phyloP scores from a whole-genome alignment of 2,329 filamentous ascomycete species.

The Pseudogymnoascus sp. region DNA sequence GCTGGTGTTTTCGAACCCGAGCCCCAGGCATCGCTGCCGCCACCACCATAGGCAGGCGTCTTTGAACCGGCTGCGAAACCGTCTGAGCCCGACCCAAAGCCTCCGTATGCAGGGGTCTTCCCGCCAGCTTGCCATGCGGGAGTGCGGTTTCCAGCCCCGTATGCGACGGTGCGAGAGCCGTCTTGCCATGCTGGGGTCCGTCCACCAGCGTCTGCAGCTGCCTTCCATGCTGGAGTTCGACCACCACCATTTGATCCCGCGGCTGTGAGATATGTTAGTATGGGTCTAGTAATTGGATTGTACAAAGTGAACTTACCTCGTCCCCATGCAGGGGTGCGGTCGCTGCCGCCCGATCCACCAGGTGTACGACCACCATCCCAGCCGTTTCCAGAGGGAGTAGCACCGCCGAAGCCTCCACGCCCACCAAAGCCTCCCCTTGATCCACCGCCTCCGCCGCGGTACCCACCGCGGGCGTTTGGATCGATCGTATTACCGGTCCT shows the following conservation, averaged over 20 bases:
- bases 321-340: slow-evolving; percentile 71
- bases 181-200: slow-evolving; percentile 63
- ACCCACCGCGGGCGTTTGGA: slow-evolving; percentile 44
- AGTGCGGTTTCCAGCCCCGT: slow-evolving; percentile 63
- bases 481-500: slow-evolving; percentile 71
- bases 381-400: slow-evolving; percentile 38
- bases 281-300: not conserved
- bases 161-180: slow-evolving; percentile 59
- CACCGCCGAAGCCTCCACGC: slow-evolving; percentile 39
- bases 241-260: slow-evolving; percentile 48
- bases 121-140: slow-evolving; percentile 72
- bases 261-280: slow-evolving; percentile 31
- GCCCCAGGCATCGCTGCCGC: slow-evolving; percentile 50
- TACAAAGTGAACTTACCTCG: slow-evolving; percentile 46
- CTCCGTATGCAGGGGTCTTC: slow-evolving; percentile 53
- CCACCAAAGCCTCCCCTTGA: slow-evolving; percentile 34
- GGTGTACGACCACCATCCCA: slow-evolving; percentile 61
- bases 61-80: slow-evolving; percentile 62
- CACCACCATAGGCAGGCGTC: slow-evolving; percentile 63
- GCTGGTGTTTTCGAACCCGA: slow-evolving; percentile 53
- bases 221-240: slow-evolving; percentile 56
- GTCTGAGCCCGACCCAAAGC: slow-evolving; percentile 32
- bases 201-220: slow-evolving; percentile 36
- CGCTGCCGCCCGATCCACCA: slow-evolving; percentile 48
- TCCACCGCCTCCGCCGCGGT: slow-evolving; percentile 37